Evolutionary conservation across 139 green algal species (phyloP).

Genomic region (Pleodorina starrii): DNA sequence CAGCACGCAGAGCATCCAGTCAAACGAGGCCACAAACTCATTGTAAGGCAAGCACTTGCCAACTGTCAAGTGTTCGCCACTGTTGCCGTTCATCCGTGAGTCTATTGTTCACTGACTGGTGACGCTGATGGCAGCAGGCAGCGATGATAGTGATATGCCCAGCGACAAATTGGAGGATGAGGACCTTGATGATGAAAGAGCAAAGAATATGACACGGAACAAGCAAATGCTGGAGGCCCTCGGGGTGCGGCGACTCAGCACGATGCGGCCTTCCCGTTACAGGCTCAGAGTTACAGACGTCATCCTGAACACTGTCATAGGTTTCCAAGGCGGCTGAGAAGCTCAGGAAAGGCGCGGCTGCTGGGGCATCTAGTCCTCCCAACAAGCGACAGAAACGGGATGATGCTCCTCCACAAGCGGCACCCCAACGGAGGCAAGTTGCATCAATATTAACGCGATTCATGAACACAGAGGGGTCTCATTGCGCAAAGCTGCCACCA

Average conservation of each 20-base stretch:
- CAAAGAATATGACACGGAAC: background rate
- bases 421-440: background rate
- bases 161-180: background rate
- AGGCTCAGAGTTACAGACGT: too few relatives aligned
- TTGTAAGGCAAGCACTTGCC: too few relatives aligned
- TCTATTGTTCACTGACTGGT: too few relatives aligned
- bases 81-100: too few relatives aligned
- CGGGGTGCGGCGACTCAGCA: background rate
- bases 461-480: too few relatives aligned
- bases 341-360: background rate
- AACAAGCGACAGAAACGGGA: constrained; percentile 14
- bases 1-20: too few relatives aligned
- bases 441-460: too few relatives aligned
- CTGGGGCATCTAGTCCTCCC: background rate
- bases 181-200: constrained; percentile 6
- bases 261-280: background rate
- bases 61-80: too few relatives aligned
- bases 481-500: too few relatives aligned
- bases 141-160: background rate
- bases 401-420: background rate
- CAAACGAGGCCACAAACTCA: too few relatives aligned
- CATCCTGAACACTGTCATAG: background rate
- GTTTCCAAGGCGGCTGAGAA: background rate
- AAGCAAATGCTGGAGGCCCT: background rate
- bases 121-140: too few relatives aligned